Evolutionary conservation across 768 basidiomycete genomes (phyloP), one percentile per base, ranked within the genome.

Genomic region (Collybia mongolica): DNA sequence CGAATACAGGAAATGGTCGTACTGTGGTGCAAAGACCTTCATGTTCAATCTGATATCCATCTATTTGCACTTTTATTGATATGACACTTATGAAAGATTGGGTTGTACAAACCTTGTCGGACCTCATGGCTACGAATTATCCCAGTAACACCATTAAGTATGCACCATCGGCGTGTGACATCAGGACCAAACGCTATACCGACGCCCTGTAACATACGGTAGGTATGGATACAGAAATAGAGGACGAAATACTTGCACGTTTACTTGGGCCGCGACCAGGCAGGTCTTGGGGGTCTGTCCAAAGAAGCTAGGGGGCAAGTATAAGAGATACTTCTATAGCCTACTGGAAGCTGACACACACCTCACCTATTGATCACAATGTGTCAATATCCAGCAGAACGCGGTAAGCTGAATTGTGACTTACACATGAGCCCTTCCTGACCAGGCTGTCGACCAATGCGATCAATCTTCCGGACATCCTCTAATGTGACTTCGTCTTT

Each of bases 81-180:
- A 15, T 15, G 4, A 39, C 12, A 22, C 32, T 14, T 32, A 32
- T 32, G 37, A 26, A 40, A 35, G 19, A 39, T 26, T 28, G 12
- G 44, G 46, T 37, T 55, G 39, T 20, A 66, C 79, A 51, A 58
- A 85, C 88, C 83, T 77, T 93, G 90, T 52, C 97, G 84, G 47
- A 98, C 96, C 79, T 99, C 97, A 65, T 99, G 97, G 58, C 90
- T 93, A 43, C 97, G 88, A 55, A 98, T 87, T 49, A 99, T 77
- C 5, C 91, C 93, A 19, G 93, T 85, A 41, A 98, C 81, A 14
- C 84, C 80, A 65, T 97, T 97, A 22, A 88, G 73, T 32, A 83
- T 79, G 64, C 95, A 97, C 93, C 94, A 98, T 49, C 81, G 71
- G 61, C 79, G 82, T 2, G 94, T 97, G 15, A 98, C 89, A 63